A percentile compares a stretch with the other conserved stretches of the same genome.
These are phyloP conservation scores for Gracilariopsis chorda DNA, from an alignment of 23 red algal species.

Conservation along the genomic window DNA sequence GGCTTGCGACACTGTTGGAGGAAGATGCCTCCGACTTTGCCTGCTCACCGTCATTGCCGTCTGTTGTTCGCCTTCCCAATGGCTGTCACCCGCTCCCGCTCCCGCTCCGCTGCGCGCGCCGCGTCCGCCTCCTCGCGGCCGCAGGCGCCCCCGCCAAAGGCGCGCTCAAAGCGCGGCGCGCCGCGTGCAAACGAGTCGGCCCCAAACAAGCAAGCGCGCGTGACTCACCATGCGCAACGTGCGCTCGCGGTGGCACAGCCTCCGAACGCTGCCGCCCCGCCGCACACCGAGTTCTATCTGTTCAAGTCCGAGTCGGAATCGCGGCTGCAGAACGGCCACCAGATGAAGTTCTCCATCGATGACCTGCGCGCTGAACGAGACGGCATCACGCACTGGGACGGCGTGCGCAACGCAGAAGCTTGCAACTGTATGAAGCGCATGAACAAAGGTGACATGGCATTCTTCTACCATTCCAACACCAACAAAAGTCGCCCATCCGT, in stretches of 20 bases:
- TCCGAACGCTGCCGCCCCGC: too few species aligned
- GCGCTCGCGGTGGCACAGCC: too few species aligned
- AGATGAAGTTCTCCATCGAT: constrained; percentile 89
- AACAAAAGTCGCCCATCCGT: constrained; percentile 56
- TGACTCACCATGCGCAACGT: too few species aligned
- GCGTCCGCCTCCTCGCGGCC: neutral
- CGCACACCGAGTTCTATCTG: constrained; percentile 60
- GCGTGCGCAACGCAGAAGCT: constrained; percentile 92
- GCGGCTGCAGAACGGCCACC: constrained; percentile 50
- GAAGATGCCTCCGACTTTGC: too few species aligned
- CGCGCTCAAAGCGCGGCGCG: neutral
- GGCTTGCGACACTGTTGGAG: too few species aligned
- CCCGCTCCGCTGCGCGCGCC: neutral
- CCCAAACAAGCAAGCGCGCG: too few species aligned
- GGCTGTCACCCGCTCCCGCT: neutral
- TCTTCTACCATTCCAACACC: constrained; percentile 98
- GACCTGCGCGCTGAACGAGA: constrained; percentile 60
- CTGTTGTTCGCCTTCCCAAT: too few species aligned
- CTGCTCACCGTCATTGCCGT: too few species aligned
- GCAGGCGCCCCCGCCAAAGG: neutral
- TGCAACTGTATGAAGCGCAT: constrained; percentile 79
- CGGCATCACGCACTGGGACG: constrained; percentile 78
- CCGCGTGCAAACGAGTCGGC: neutral
- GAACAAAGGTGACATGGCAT: constrained; percentile 71
- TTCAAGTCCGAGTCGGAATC: constrained; percentile 84